Evolutionary conservation across 345 rosid species (phyloP), one percentile per base, ranked within the genome.

Genomic region (Salix suchowensis): DNA sequence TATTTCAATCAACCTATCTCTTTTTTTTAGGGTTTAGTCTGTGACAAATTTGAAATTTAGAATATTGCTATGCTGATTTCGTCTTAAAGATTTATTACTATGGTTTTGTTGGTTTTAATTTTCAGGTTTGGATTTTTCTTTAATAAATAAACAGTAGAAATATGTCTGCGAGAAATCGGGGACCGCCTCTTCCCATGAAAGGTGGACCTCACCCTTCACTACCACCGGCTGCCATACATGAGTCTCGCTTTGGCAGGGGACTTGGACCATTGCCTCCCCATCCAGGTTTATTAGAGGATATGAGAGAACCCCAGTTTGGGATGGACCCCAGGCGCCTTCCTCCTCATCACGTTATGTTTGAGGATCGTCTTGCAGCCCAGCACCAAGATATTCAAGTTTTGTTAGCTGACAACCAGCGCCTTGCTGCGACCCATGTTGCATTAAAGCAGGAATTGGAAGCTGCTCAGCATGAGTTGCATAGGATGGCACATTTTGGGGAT

Each of bases 341-440:
- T 74, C 88, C 83, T 21, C 97, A 91, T 74, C 86, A 86, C 1
- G 90, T 88, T 0, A 79, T 93, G 24, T 71, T 96, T 14, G 94
- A 96, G 80, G 97, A 93, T 67, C 89, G 83, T 74, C 88, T 95
- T 28, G 91, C 90, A 7, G 90, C 87, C 64, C 99, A 96, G 36
- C 88, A 89, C 74, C 96, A 96, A 74, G 98, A 91, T n/a, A 89
- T 93, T 75, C 99, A 93, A 80, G 97, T 86, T 18, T 86, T 96
- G 7, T 80, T 96, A 61, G 98, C 88, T 28, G 98, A 96, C 82
- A 93, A 93, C 73, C 97, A 93, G 85, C 78, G 92, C 71, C 81
- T 91, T 1, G 97, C 97, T 61, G 98, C 98, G 0, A 96, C 97
- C 10, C 99, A 92, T 66, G 98, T 96, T 44, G 97, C 99, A 2